Evolutionary conservation across 2,329 filamentous ascomycete genomes (phyloP), one percentile per base, ranked within the genome.

Genomic region (Aspergillus udagawae): DNA sequence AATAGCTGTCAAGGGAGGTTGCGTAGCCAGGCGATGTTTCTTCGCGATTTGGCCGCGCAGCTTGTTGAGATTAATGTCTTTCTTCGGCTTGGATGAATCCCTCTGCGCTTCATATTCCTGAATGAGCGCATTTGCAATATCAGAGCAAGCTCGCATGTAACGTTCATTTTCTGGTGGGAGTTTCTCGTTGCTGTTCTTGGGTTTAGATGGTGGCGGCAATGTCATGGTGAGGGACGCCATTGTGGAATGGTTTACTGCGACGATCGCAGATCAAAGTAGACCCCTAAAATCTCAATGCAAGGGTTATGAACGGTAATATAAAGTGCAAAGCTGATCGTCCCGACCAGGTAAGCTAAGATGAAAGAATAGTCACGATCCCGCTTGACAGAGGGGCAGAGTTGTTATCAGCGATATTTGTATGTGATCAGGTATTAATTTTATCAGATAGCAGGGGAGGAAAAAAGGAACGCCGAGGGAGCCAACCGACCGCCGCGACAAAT

Each of bases 1-100:
- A 70, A 99, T 99, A 59, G 94, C 93, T 8, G 93, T 97, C 63
- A 99, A 80, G 27, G 95, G 91, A 32, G 94, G 94, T 65, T 96
- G 90, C 60, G 86, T 91, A 73, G 86, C 88, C 60, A 99, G 80
- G 72, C 87, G 89, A 79, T 97, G 92, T 79, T 97, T 97, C 79
- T 94, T 96, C 49, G 94, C 85, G 60, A 96, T 86, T 71, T 92
- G 92, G 54, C 90, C 87, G 49, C 94, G 87, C 64, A 99, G 77
- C 57, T 86, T 83, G 76, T 99, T 99, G 67, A 99, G 83, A 72
- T 99, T 99, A 75, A 97, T 84, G 74, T 99, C 92, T 73, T 88
- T 91, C 70, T 86, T 86, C 0, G 88, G 83, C 60, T 86, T 87
- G 49, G 85, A 86, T 52, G 84, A 82, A 71, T 95, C 87, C 65